A percentile compares a stretch with the other conserved stretches of the same genome.
Evolutionary conservation across 2,329 filamentous ascomycete species (phyloP).

Genomic region (Orbilia quercus): DNA sequence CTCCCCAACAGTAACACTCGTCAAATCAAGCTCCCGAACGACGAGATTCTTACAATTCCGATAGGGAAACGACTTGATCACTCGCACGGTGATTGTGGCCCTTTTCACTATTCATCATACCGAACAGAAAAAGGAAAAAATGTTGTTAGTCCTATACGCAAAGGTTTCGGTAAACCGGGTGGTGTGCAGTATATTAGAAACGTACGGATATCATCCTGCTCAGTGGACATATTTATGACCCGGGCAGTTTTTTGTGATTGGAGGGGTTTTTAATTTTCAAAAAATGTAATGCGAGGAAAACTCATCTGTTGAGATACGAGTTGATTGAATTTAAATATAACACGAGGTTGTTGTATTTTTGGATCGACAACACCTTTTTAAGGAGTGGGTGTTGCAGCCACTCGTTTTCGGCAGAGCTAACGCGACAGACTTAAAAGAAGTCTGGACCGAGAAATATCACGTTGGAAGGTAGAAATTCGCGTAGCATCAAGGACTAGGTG

Average conservation of each 20-base stretch:
- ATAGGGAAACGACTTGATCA: constrained; percentile 61
- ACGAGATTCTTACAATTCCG: constrained; percentile 59
- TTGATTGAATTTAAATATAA: constrained; percentile 13
- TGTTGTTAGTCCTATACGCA: neutral
- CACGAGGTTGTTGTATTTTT: constrained; percentile 8
- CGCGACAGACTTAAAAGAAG: too few species aligned
- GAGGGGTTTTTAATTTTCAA: neutral
- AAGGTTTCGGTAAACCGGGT: neutral
- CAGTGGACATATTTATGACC: constrained; percentile 14
- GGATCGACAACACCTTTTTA: constrained; percentile 9
- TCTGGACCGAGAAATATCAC: too few species aligned
- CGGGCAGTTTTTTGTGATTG: neutral
- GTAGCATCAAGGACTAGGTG: too few species aligned
- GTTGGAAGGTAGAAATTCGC: too few species aligned
- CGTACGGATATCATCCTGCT: constrained; percentile 26
- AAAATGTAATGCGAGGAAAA: too few species aligned
- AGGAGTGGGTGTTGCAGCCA: too few species aligned
- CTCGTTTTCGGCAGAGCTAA: too few species aligned
- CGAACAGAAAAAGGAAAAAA: neutral
- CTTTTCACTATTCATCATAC: constrained; percentile 25
- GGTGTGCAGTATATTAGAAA: neutral
- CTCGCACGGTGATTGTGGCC: constrained; percentile 60
- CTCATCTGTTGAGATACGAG: neutral
- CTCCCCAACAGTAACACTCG: constrained; percentile 59
- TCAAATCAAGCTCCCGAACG: constrained; percentile 59